Percentiles rank a stretch among this genome's conserved stretches.
These are phyloP conservation scores for Xylariaceae sp. DNA, from an alignment of 2,329 filamentous ascomycete species.

Conservation along the genomic window DNA sequence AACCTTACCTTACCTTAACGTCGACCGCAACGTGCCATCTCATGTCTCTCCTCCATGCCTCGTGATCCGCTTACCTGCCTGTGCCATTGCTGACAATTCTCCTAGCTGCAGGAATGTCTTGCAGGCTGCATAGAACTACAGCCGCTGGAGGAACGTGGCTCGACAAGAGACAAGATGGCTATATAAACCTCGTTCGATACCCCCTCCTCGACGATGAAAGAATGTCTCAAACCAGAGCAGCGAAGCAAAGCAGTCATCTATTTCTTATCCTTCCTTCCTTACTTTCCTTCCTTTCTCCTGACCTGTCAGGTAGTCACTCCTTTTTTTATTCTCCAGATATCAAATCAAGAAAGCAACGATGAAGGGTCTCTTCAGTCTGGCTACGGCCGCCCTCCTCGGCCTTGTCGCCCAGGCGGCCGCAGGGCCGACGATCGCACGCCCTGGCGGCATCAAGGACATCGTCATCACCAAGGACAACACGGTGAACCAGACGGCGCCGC, in stretches of 20 bases:
- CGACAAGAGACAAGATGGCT: background rate
- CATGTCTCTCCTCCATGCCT: no score
- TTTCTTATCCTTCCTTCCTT: background rate
- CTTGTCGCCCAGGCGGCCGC: conserved; percentile 10
- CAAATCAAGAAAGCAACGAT: conserved; percentile 3
- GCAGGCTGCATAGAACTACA: background rate
- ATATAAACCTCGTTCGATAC: background rate
- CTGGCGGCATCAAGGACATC: conserved; percentile 11
- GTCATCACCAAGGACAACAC: conserved; percentile 13
- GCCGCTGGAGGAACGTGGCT: background rate
- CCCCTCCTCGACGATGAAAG: background rate
- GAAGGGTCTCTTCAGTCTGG: conserved; percentile 13
- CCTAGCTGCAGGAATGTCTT: background rate
- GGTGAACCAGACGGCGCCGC: conserved; percentile 10
- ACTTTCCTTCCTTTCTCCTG: background rate
- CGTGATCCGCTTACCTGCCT: background rate
- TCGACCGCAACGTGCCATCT: background rate
- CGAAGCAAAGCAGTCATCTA: background rate
- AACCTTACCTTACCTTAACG: background rate
- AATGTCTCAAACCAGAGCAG: background rate
- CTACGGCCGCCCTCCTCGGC: conserved; percentile 11
- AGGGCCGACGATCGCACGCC: conserved; percentile 9
- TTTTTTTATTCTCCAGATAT: no score
- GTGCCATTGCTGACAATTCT: background rate
- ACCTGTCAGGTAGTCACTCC: background rate